A percentile compares a stretch with the other conserved stretches of the same genome.
Conservation (phyloP, 306 rosid species). For the Trifolium repens region DNA sequence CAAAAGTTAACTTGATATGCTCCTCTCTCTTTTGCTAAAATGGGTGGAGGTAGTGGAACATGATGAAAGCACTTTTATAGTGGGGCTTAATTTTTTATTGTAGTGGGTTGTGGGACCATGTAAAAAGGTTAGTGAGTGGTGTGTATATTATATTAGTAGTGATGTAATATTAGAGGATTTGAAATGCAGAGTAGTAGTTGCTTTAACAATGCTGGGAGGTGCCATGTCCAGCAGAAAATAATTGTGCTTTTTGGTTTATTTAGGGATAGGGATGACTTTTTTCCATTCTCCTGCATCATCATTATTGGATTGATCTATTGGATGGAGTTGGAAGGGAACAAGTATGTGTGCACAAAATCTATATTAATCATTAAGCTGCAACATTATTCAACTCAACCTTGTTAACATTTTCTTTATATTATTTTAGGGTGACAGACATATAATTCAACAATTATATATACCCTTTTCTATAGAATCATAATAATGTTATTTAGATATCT, state of each 20-base stretch:
- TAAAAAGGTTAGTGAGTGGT: slow-evolving; percentile 57
- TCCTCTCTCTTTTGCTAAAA: slow-evolving; percentile 50
- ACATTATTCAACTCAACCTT: slow-evolving; percentile 24
- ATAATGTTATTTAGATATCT: too few relatives aligned
- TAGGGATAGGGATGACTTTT: slow-evolving; percentile 29
- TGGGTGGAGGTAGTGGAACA: slow-evolving; percentile 76
- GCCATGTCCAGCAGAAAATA: slow-evolving; percentile 51
- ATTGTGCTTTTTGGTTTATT: slow-evolving; percentile 54
- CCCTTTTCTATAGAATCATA: too few relatives aligned
- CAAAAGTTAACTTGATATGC: slow-evolving; percentile 80
- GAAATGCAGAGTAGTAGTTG: slow-evolving; percentile 52
- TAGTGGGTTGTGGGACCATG: slow-evolving; percentile 96
- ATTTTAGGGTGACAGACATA: too few relatives aligned
- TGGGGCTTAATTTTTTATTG: slow-evolving; percentile 66
- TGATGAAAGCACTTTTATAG: slow-evolving; percentile 79
- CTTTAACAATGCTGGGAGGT: slow-evolving; percentile 49
- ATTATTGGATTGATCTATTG: slow-evolving; percentile 54
- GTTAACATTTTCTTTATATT: neutral
- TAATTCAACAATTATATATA: too few relatives aligned
- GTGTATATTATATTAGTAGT: slow-evolving; percentile 49
- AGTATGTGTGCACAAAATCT: slow-evolving; percentile 16
- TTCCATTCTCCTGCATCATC: slow-evolving; percentile 50
- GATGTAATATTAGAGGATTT: slow-evolving; percentile 48
- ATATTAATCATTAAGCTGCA: slow-evolving; percentile 19
- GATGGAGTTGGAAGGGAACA: slow-evolving; percentile 36